Evolutionary conservation across 495 filamentous ascomycete genomes (phyloP).

Genomic region (Entonaema liquescens): DNA sequence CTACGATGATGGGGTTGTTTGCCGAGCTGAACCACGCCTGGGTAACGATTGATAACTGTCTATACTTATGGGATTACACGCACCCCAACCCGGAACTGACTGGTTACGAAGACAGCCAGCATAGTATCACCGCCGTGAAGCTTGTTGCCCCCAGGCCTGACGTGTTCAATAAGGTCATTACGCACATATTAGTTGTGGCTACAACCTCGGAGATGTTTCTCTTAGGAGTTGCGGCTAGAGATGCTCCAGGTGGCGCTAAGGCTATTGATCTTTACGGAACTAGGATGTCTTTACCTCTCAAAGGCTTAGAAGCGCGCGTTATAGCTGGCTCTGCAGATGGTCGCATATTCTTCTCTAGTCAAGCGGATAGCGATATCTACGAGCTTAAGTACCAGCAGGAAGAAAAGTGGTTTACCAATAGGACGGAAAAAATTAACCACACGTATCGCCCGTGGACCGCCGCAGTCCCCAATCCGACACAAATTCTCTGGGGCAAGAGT

Average conservation of each 20-base stretch:
- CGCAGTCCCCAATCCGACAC: slow-evolving; percentile 66
- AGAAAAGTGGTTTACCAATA: slow-evolving; percentile 91
- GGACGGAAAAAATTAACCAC: slow-evolving; percentile 85
- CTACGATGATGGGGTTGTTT: slow-evolving; percentile 91
- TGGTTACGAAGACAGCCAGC: slow-evolving; percentile 87
- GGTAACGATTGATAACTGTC: slow-evolving; percentile 91
- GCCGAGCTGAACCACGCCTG: slow-evolving; percentile 93
- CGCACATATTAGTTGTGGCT: slow-evolving; percentile 85
- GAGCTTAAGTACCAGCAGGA: slow-evolving; percentile 96
- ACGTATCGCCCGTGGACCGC: slow-evolving; percentile 77
- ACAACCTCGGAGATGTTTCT: slow-evolving; percentile 84
- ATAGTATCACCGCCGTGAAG: slow-evolving; percentile 85
- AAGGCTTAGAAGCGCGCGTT: slow-evolving; percentile 71
- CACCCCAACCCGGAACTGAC: slow-evolving; percentile 85
- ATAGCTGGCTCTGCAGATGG: slow-evolving; percentile 83
- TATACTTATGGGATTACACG: slow-evolving; percentile 98
- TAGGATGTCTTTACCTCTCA: slow-evolving; percentile 76
- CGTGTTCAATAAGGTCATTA: slow-evolving; percentile 86
- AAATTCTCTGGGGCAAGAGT: slow-evolving; percentile 44
- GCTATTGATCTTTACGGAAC: slow-evolving; percentile 83
- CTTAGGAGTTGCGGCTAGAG: slow-evolving; percentile 74
- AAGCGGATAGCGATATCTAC: slow-evolving; percentile 81
- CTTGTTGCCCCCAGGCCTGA: slow-evolving; percentile 79
- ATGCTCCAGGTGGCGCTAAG: slow-evolving; percentile 67
- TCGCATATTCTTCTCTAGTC: slow-evolving; percentile 91